Base-by-base conservation (phyloP, 2,329 filamentous ascomycete species). In the Neoscytalidium dimidiatum region DNA sequence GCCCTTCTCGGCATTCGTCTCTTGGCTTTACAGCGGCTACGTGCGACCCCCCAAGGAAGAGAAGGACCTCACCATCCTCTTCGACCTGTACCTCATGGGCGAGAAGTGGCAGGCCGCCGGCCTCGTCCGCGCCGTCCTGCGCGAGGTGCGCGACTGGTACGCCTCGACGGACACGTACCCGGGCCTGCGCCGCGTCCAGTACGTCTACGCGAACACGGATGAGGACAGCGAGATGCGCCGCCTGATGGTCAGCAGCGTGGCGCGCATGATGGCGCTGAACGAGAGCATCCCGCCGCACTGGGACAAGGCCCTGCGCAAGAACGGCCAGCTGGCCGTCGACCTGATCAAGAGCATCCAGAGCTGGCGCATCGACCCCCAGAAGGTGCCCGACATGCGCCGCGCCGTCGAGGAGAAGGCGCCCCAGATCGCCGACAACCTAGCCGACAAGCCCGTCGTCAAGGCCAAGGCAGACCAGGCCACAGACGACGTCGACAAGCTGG, bases 251-350 rank as follows among this genome's bases (percentile, higher is more conserved):
- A 75, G 78, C 48, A 77, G 77, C 31, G 78, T 85, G 1, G 83
- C 84, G 41, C 73, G 84, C 56, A 80, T 84, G 72, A 75, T 86
- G 68, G 82, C 83, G 2, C 74, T 83, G 1, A 77, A 78, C 61
- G 76, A 81, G 23, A 80, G 76, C 11, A 82, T 86, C 44, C 84
- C 84, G 1, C 68, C 73, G 38, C 83, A 85, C 69, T 86, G 84
- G 84, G 83, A 84, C 69, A 82, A 82, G 70, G 84, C 84, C 6
- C 73, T 86, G 58, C 75, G 80, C 70, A 83, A 83, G 75, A 85
- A 86, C 67, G 84, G 84, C 0, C 81, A 85, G 69, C 72, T 86
- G 61, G 83, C 83, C 2, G 84, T 86, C 46, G 84, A 86, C 68
- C 81, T 86, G 64, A 84, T 86, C 67, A 73, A 79, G 33, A 78